phyloP scores from a whole-genome alignment of 2,329 filamentous ascomycete species.

The Chlorencoelia australis region DNA sequence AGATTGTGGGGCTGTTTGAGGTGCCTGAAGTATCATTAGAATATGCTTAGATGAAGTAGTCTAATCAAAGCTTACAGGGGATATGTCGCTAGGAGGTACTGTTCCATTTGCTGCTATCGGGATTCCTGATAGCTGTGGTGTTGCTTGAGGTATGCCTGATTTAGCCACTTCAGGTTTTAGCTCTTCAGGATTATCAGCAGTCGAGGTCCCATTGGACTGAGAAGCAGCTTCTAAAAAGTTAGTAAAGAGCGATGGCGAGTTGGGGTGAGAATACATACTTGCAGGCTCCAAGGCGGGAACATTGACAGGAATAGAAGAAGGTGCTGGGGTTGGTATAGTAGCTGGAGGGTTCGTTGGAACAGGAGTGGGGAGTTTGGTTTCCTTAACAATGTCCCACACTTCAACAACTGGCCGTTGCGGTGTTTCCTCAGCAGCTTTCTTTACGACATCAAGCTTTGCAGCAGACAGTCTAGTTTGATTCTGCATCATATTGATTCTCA shows the following conservation, averaged over 20 bases:
- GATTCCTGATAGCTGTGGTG: conserved; percentile 5
- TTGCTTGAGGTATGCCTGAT: conserved; percentile 5
- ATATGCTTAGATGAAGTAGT: too few species aligned
- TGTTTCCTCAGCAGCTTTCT: conserved; percentile 75
- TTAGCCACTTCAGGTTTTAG: conserved; percentile 14
- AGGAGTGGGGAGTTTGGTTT: conserved; percentile 39
- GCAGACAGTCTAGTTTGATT: conserved; percentile 52
- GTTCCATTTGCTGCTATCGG: conserved; percentile 14
- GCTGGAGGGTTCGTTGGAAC: conserved; percentile 10
- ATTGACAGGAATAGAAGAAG: too few species aligned
- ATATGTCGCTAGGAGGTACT: conserved; percentile 19
- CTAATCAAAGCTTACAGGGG: conserved; percentile 18
- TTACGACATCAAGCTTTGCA: conserved; percentile 69
- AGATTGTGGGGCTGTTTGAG: conserved; percentile 14
- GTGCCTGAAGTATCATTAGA: conserved; percentile 12
- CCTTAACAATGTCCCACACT: conserved; percentile 76
- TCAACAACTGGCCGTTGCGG: conserved; percentile 74
- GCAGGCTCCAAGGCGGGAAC: too few species aligned
- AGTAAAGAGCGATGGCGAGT: conserved; percentile 4
- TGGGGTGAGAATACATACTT: too few species aligned
- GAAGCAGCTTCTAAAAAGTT: conserved; percentile 8
- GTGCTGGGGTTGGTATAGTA: conserved; percentile 4
- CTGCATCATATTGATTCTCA: conserved; percentile 71
- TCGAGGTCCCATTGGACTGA: conserved; percentile 15
- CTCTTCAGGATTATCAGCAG: conserved; percentile 9